These are phyloP conservation scores for Tricholoma sp. DNA, from an alignment of 768 basidiomycete species.

Conservation along the genomic window DNA sequence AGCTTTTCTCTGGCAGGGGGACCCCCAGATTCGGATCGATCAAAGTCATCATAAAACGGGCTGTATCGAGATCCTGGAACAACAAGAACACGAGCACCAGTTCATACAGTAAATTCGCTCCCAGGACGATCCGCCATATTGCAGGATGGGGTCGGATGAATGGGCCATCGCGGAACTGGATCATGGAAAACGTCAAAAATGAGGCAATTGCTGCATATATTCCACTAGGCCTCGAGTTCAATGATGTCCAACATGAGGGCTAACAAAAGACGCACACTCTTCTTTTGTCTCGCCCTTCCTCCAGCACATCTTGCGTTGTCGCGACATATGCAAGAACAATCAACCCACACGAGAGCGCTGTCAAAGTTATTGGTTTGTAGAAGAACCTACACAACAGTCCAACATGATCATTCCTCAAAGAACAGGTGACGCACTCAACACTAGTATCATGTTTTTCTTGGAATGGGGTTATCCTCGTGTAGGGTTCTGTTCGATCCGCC, in stretches of 20 bases:
- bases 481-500: slow-evolving; percentile 81
- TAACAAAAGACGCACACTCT: slow-evolving; percentile 55
- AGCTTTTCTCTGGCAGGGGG: slow-evolving; percentile 79
- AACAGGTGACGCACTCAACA: slow-evolving; percentile 55
- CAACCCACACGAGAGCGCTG: slow-evolving; percentile 63
- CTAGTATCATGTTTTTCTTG: slow-evolving; percentile 80
- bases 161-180: slow-evolving; percentile 88
- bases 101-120: slow-evolving; percentile 80
- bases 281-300: slow-evolving; percentile 78
- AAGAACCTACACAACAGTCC: slow-evolving; percentile 57
- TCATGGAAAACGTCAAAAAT: slow-evolving; percentile 78
- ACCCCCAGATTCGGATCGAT: slow-evolving; percentile 69
- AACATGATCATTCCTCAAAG: slow-evolving; percentile 7
- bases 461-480: slow-evolving; percentile 79
- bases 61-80: slow-evolving; percentile 79
- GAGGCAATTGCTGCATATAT: slow-evolving; percentile 68
- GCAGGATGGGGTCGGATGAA: slow-evolving; percentile 86
- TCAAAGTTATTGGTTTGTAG: slow-evolving; percentile 78
- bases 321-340: slow-evolving; percentile 74
- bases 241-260: slow-evolving; percentile 6
- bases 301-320: slow-evolving; percentile 77
- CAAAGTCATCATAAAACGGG: slow-evolving; percentile 71
- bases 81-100: slow-evolving; percentile 78
- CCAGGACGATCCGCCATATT: slow-evolving; percentile 78
- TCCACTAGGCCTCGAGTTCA: slow-evolving; percentile 42